Evolutionary conservation across 768 basidiomycete species (phyloP).

Genomic region (Amanita pallidorosea): DNA sequence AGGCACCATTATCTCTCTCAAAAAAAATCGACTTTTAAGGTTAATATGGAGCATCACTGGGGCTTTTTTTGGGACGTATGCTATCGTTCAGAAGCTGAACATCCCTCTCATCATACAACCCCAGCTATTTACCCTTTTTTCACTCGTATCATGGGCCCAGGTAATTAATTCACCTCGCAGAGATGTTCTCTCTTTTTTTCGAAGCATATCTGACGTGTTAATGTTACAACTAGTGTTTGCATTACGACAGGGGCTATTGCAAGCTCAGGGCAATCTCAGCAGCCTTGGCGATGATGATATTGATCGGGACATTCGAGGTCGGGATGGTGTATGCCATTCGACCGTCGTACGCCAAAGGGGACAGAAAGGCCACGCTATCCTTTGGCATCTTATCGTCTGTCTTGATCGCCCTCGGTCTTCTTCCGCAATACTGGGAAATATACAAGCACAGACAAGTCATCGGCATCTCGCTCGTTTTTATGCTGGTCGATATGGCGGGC

Average conservation of each 20-base stretch:
- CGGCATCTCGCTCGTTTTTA: slow-evolving; percentile 63
- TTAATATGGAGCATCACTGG: slow-evolving; percentile 52
- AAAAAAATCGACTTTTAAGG: slow-evolving; percentile 20
- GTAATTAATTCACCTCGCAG: slow-evolving; percentile 16
- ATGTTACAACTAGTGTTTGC: slow-evolving; percentile 46
- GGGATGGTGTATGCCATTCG: slow-evolving; percentile 49
- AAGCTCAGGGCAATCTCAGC: slow-evolving; percentile 21
- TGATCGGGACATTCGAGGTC: slow-evolving; percentile 48
- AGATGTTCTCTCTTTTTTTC: too few relatives aligned
- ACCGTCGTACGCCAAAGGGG: slow-evolving; percentile 25
- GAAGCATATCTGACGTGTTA: not conserved
- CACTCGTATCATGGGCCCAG: slow-evolving; percentile 57
- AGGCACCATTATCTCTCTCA: not conserved
- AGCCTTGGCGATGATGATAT: slow-evolving; percentile 24
- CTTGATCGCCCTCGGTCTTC: slow-evolving; percentile 37
- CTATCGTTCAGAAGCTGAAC: slow-evolving; percentile 52
- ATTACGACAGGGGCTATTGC: slow-evolving; percentile 44
- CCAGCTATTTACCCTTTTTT: slow-evolving; percentile 51
- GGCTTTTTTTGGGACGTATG: slow-evolving; percentile 59
- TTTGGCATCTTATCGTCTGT: slow-evolving; percentile 55
- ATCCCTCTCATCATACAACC: slow-evolving; percentile 65
- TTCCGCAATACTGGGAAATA: slow-evolving; percentile 71
- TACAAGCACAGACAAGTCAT: slow-evolving; percentile 49
- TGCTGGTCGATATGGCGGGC: slow-evolving; percentile 59
- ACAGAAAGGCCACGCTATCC: slow-evolving; percentile 28